Base-by-base conservation (phyloP, 495 filamentous ascomycete species). In the Lindgomyces ingoldianus region DNA sequence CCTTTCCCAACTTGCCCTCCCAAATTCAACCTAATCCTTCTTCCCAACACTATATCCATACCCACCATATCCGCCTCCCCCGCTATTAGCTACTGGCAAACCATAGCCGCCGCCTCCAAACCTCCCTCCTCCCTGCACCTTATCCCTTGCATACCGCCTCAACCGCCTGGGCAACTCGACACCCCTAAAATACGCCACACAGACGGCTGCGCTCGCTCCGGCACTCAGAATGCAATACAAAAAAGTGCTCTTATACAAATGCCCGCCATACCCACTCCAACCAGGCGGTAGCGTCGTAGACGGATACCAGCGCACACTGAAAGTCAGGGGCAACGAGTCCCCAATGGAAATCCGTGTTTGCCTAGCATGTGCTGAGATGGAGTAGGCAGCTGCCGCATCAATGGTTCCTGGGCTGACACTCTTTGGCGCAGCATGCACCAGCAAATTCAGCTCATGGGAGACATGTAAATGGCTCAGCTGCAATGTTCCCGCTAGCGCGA, bases 381-480 rank as follows among this genome's bases (percentile, higher is more conserved):
- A 89, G 75, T 98, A 98, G 8, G 93, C 94, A 3, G 89, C 87
- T 19, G 88, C 91, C 24, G 90, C 85, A 63, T 89, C 91, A 42
- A 98, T 83, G 4, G 90, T 85, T 39, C 91, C 92, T 16, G 81
- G 83, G 69, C 75, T 56, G 62, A 76, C 18, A 50, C 71, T 14
- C 69, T 73, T 57, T 45, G 79, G 76, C 18, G 84, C 85, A 62
- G 87, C 91, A 72, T 96, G 91, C 66, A 94, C 79, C 21, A 96
- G 78, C 66, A 96, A 84, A 74, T 97, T 97, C 74, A 98, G 82
- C 63, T 88, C 83, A 9, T 92, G 92, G 73, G 86, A 87, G 71
- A 98, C 87, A 79, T 98, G 94, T 64, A 98, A 80, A 73, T 98
- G 94, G 70, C 85, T 89, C 29, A 87, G 81, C 73, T 98, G 93